A percentile compares a stretch with the other conserved stretches of the same genome.
Conservation (phyloP, 2,329 filamentous ascomycete species). For the Aureobasidium sp. region DNA sequence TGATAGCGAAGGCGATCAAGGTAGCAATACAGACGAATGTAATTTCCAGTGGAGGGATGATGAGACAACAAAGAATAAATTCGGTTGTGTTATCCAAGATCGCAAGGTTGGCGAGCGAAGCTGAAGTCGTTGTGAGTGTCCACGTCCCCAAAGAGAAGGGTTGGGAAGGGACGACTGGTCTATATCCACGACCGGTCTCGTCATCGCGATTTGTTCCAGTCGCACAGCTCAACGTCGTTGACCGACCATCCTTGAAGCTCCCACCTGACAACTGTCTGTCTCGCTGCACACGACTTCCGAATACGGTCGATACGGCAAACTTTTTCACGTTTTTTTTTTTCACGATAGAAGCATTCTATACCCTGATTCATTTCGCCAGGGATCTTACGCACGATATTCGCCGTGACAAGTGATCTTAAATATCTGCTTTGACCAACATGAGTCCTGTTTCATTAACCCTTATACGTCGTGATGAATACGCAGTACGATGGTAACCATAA, state of each 20-base stretch:
- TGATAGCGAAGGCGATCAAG: background rate
- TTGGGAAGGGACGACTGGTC: background rate
- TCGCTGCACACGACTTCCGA: background rate
- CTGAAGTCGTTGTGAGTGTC: background rate
- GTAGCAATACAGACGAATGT: background rate
- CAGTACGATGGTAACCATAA: background rate
- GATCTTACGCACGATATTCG: no score
- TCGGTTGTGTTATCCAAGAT: background rate
- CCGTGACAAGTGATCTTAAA: no score
- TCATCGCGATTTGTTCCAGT: no score
- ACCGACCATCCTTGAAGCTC: no score
- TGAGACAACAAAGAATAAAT: background rate
- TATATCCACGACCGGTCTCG: no score
- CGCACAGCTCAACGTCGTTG: no score
- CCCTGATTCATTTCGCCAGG: no score
- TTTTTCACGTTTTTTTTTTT: no score
- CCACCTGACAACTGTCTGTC: no score
- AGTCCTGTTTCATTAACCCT: background rate
- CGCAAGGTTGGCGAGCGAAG: background rate
- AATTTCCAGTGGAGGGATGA: background rate
- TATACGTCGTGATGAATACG: background rate
- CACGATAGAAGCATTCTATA: no score
- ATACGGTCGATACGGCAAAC: background rate
- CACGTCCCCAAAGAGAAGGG: no score
- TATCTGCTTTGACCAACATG: background rate